Evolutionary conservation across 2,329 filamentous ascomycete species (phyloP).

Genomic region (Sphaerulina vaccinii): DNA sequence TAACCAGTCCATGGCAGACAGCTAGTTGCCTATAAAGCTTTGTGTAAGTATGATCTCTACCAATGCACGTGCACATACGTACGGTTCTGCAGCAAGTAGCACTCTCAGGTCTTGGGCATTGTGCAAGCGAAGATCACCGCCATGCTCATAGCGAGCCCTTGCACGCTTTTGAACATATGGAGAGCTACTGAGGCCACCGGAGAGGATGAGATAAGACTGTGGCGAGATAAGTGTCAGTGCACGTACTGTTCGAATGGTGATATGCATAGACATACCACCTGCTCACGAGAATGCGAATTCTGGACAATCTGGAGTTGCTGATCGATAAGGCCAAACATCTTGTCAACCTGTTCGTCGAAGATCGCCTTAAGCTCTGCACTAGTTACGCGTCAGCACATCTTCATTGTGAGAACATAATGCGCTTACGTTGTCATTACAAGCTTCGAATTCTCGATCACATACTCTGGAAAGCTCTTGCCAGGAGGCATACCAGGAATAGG

Average conservation of each 20-base stretch:
- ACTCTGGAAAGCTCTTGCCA: too few relatives aligned
- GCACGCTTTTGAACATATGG: conserved; percentile 43
- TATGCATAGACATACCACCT: conserved; percentile 21
- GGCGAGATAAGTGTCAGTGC: not conserved
- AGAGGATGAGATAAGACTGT: conserved; percentile 40
- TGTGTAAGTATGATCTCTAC: not conserved
- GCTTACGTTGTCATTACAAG: too few relatives aligned
- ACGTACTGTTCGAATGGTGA: not conserved
- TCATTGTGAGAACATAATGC: too few relatives aligned
- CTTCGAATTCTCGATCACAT: too few relatives aligned
- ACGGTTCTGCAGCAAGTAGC: conserved; percentile 31
- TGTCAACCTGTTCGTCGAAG: conserved; percentile 40
- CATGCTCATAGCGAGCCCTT: conserved; percentile 35
- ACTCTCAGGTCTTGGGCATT: conserved; percentile 29
- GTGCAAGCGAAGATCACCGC: conserved; percentile 9
- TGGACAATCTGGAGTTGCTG: conserved; percentile 35
- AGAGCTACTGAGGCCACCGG: conserved; percentile 45
- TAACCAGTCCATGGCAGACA: conserved; percentile 18
- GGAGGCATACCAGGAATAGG: too few relatives aligned
- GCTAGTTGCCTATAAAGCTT: conserved; percentile 5
- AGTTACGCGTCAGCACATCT: too few relatives aligned
- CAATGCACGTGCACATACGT: not conserved
- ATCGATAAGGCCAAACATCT: conserved; percentile 39
- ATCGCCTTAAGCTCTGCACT: conserved; percentile 30
- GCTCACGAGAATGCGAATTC: conserved; percentile 33